Base-by-base conservation (phyloP, 2,329 filamentous ascomycete genomes). In the Colletotrichum falcatum region DNA sequence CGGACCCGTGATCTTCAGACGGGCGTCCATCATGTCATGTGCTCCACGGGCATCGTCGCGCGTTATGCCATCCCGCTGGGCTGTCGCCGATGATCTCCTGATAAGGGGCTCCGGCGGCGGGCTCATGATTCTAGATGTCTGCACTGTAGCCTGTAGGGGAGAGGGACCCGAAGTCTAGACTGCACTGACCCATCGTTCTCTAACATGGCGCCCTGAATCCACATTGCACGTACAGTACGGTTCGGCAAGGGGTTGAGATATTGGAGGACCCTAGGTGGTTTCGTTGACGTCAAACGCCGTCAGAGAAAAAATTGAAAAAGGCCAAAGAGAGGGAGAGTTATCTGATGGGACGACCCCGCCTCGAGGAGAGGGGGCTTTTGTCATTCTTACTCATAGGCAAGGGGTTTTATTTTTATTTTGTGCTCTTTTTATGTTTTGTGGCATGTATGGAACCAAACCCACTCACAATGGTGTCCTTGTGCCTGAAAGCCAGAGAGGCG, bases 131-230 rank as follows among this genome's bases (percentile, higher is more conserved):
- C 23, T 28, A 18, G 46, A 49, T 28, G 23, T 49, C 9, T 11
- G 28, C 30, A 4, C 30, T 33, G n/a, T n/a, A n/a, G n/a, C n/a
- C n/a, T n/a, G n/a, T 7, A 33, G 30, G 30, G 30, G 30, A 28
- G 8, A 3, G 44, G 28, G 12, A 23, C 9, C 14, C 26, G 20
- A 59, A 26, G 56, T 33, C 56, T 59, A 26, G 37, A 33, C 26
- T 23, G 58, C 42, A 48, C 58, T 11, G 44, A 37, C 23, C 59
- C 59, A 61, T 61, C 33, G 30, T 61, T 61, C 59, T 61, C 59
- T 61, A 39, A 61, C 59, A 39, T 20, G 51, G 30, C 11, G 26
- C 59, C n/a, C n/a, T 20, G 9, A 46, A 11, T 28, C 44, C 44
- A 49, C 44, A 11, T 37, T 48, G n/a, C n/a, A 20, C 23, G 37